These are phyloP conservation scores for Fusarium nisikadoi DNA, from an alignment of 2,329 filamentous ascomycete genomes.

Conservation along the genomic window DNA sequence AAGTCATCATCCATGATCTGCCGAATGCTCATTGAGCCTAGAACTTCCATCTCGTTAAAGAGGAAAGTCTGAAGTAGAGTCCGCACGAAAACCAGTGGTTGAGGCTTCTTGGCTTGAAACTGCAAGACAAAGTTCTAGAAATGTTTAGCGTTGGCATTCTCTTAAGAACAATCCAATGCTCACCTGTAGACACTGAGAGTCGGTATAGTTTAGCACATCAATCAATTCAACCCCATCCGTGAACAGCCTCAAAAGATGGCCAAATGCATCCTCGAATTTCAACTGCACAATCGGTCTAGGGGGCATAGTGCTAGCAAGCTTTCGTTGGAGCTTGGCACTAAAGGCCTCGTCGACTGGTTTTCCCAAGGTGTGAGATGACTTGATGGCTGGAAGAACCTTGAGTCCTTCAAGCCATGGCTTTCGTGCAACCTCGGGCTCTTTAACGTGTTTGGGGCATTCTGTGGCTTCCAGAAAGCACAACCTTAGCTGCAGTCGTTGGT, in stretches of 20 bases:
- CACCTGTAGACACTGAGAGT: constrained; percentile 77
- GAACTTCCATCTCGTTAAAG: constrained; percentile 75
- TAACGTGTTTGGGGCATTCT: constrained; percentile 59
- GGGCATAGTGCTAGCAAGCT: constrained; percentile 91
- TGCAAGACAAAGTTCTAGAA: constrained; percentile 75
- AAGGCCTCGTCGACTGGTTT: constrained; percentile 80
- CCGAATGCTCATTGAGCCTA: constrained; percentile 75
- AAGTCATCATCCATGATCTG: constrained; percentile 85
- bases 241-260: constrained; percentile 76
- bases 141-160: background rate
- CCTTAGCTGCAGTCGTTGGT: constrained; percentile 73
- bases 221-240: constrained; percentile 76
- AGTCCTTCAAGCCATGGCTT: constrained; percentile 64
- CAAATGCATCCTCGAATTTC: constrained; percentile 76
- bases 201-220: constrained; percentile 73
- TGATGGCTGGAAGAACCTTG: constrained; percentile 64
- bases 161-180: constrained; percentile 34
- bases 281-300: constrained; percentile 88
- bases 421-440: constrained; percentile 58
- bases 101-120: constrained; percentile 82
- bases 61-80: constrained; percentile 81
- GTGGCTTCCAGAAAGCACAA: constrained; percentile 68
- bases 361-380: constrained; percentile 69
- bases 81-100: constrained; percentile 85
- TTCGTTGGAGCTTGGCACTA: constrained; percentile 89